These are phyloP conservation scores for Coffea canephora DNA, from an alignment of 257 asterid genomes.

Conservation along the genomic window DNA sequence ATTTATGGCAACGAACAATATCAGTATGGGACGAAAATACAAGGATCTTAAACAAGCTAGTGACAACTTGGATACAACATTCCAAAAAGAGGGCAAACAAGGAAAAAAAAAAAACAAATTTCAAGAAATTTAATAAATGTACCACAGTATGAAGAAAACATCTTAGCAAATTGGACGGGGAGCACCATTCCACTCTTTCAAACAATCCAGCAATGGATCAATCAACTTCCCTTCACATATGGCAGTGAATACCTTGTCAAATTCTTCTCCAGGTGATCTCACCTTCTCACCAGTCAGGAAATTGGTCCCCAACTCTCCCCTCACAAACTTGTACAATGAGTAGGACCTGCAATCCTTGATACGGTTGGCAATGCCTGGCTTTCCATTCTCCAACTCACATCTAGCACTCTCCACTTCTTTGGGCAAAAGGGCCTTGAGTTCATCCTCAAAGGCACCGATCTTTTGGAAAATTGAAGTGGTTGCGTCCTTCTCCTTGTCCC, in stretches of 20 bases:
- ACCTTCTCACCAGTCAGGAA: slow-evolving; percentile 32
- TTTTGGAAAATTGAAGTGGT: slow-evolving; percentile 31
- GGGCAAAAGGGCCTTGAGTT: slow-evolving; percentile 24
- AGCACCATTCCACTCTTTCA: slow-evolving; percentile 32
- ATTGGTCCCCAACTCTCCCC: slow-evolving; percentile 18
- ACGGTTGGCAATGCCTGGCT: slow-evolving; percentile 13
- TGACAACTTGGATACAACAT: neutral
- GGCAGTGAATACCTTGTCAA: slow-evolving; percentile 32
- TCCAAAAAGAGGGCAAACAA: neutral
- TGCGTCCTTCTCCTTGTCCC: slow-evolving; percentile 16
- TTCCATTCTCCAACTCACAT: slow-evolving; percentile 23
- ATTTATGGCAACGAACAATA: neutral
- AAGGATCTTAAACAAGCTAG: neutral
- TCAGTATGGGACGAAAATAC: neutral
- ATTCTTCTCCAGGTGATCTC: slow-evolving; percentile 30
- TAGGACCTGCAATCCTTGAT: slow-evolving; percentile 29
- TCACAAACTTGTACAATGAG: slow-evolving; percentile 25
- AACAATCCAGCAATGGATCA: slow-evolving; percentile 32
- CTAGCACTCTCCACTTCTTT: slow-evolving; percentile 28
- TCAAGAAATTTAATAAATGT: neutral
- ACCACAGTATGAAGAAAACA: neutral
- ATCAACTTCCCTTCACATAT: slow-evolving; percentile 28
- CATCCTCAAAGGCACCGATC: slow-evolving; percentile 24
- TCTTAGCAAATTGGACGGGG: slow-evolving; percentile 26
- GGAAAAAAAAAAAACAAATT: neutral